Evolutionary conservation across 2,329 filamentous ascomycete species (phyloP), one percentile per base, ranked within the genome.

Genomic region (Fusarium zealandicum): DNA sequence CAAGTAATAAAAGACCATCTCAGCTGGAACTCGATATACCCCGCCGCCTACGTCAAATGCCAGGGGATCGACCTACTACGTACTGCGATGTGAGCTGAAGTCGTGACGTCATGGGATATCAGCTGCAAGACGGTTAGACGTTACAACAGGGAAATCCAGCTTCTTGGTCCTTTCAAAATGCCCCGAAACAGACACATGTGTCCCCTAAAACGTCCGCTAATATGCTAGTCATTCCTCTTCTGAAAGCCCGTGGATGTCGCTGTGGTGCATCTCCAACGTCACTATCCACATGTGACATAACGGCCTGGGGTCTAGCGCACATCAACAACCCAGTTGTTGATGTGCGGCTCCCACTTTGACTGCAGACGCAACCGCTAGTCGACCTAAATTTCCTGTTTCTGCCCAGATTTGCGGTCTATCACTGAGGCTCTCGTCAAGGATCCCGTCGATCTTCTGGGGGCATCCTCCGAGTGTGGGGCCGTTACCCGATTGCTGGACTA

Each of bases 21-120:
- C 13, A 25, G 17, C 44, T 62, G 59, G 38, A 59, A 59, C 55
- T 54, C 13, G 6, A 43, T 7, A 46, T 51, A 37, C 55, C 54
- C 59, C 59, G 59, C 59, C 59, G 27, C 59, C 55, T 62, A 62
- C 59, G 59, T 62, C 59, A 56, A 22, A 32, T 57, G 38, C 42
- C 46, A 57, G 46, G 39, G 31, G 39, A 60, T 36, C 12, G 31
- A 30, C 9, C 12, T 30, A 35, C 28, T 2, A 32, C 22, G 5
- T 28, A 4, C 22, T 31, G 6, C 16, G n/a, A 42, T 42, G 3
- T 10, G 16, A 20, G 3, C 9, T 18, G 6, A 8, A 25, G 41
- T 44, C 20, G 46, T 61, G 57, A 60, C 57, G 57, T 60, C 57
- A 60, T 48, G 27, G 46, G 14, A 30, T 46, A 37, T 45, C 40